Percentiles rank a stretch among this genome's conserved stretches.
phyloP scores from a whole-genome alignment of 106 monocot species.

The Xerophyta viscosa region DNA sequence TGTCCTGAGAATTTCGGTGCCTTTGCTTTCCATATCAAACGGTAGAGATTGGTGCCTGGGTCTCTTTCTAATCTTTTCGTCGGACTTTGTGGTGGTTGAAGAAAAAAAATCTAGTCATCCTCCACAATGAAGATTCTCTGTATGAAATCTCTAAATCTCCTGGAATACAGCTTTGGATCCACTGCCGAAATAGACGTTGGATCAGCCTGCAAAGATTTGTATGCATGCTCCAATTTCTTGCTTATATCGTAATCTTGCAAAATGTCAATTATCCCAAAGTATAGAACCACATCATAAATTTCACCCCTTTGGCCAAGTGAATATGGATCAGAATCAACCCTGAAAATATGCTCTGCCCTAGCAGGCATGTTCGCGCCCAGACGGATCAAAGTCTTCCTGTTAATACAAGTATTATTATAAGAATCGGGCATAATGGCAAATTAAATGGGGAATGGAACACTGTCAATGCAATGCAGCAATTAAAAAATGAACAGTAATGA shows the following conservation, averaged over 20 bases:
- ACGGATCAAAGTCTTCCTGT: slow-evolving; percentile 55
- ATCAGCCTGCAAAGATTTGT: slow-evolving; percentile 53
- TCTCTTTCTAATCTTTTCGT: not conserved
- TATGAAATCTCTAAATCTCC: slow-evolving; percentile 50
- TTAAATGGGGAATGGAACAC: not conserved
- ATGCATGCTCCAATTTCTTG: slow-evolving; percentile 54
- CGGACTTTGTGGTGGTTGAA: no score
- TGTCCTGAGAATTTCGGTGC: no score
- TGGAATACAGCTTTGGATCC: slow-evolving; percentile 47
- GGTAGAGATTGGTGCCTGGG: not conserved
- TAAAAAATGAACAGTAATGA: no score
- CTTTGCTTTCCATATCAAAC: not conserved
- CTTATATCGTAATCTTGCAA: slow-evolving; percentile 47
- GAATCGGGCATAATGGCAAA: not conserved
- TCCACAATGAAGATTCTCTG: slow-evolving; percentile 30
- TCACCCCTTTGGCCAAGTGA: slow-evolving; percentile 17
- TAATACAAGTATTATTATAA: slow-evolving; percentile 3
- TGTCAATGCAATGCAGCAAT: no score
- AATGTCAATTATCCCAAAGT: slow-evolving; percentile 55
- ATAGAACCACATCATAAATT: slow-evolving; percentile 42
- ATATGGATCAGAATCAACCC: slow-evolving; percentile 32
- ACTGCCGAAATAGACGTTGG: slow-evolving; percentile 49
- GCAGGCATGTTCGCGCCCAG: slow-evolving; percentile 75
- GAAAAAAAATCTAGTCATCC: slow-evolving; percentile 11
- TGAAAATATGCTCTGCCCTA: slow-evolving; percentile 44